Evolutionary conservation across 148 eudicot species (phyloP).

Genomic region (Camellia japonica): DNA sequence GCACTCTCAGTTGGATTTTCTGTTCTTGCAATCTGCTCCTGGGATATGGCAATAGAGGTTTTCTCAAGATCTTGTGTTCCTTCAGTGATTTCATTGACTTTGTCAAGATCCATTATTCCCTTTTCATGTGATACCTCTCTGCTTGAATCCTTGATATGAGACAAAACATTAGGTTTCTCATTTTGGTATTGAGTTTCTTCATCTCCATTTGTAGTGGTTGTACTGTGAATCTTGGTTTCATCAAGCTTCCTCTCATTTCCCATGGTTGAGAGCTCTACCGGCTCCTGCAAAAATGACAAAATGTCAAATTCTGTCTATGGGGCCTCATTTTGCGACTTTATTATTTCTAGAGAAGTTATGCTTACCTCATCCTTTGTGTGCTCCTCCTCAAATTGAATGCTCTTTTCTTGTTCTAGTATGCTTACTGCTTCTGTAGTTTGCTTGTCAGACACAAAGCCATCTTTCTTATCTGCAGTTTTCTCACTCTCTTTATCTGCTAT

Average conservation of each 20-base stretch:
- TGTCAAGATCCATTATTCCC: conserved; percentile 8
- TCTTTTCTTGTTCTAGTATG: conserved; percentile 14
- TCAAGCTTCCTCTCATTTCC: conserved; percentile 14
- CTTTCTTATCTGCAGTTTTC: conserved; percentile 1
- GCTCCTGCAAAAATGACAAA: conserved; percentile 27
- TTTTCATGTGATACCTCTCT: conserved; percentile 10
- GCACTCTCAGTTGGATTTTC: conserved; percentile 16
- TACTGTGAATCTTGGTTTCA: conserved; percentile 6
- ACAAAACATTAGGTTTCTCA: conserved; percentile 20
- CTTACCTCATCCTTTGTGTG: conserved; percentile 27
- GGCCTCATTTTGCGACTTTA: neutral
- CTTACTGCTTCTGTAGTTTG: conserved; percentile 8
- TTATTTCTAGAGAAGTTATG: conserved; percentile 4
- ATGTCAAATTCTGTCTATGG: conserved; percentile 1
- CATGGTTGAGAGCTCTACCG: neutral
- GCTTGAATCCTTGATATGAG: conserved; percentile 18
- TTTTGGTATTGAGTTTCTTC: conserved; percentile 12
- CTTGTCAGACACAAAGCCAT: conserved; percentile 1
- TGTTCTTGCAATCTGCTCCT: conserved; percentile 21
- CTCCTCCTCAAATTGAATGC: conserved; percentile 13
- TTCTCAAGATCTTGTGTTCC: conserved; percentile 19
- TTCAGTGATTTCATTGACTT: conserved; percentile 6
- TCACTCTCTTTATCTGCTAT: conserved; percentile 7
- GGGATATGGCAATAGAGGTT: conserved; percentile 12
- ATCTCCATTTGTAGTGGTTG: conserved; percentile 16